Conservation (phyloP, 2,329 filamentous ascomycete genomes). For the Phyllosticta citribraziliensis region DNA sequence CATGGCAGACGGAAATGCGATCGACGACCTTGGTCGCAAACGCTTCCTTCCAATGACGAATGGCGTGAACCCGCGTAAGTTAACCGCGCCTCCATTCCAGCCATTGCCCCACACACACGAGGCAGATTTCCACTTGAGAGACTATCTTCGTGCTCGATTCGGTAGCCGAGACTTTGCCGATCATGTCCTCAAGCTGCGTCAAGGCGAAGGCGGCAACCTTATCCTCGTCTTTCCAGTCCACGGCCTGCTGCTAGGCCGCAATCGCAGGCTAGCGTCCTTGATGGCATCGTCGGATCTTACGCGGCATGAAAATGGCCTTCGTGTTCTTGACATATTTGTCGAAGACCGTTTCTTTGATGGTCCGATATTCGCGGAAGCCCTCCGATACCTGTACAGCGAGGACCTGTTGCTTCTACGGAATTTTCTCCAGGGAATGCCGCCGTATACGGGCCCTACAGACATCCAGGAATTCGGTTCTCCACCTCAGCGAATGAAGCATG, state of each 20-base stretch:
- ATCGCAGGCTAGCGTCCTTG: constrained; percentile 23
- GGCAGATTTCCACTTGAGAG: constrained; percentile 5
- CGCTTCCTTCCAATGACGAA: constrained; percentile 7
- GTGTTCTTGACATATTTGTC: constrained; percentile 4
- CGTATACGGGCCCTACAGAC: constrained; percentile 19
- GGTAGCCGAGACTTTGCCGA: constrained; percentile 28
- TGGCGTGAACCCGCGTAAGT: constrained; percentile 2
- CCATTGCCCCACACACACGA: not conserved
- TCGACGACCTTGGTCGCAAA: not conserved
- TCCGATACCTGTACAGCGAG: constrained; percentile 28
- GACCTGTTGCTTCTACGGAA: constrained; percentile 20
- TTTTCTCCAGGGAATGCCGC: constrained; percentile 22
- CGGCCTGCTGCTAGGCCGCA: constrained; percentile 25
- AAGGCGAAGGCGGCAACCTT: constrained; percentile 17
- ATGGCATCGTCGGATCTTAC: constrained; percentile 12
- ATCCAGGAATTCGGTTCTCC: constrained; percentile 20
- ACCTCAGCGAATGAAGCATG: constrained; percentile 25
- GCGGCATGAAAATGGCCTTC: constrained; percentile 2
- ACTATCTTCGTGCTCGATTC: constrained; percentile 25
- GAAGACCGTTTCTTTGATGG: constrained; percentile 8
- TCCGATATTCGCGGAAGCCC: constrained; percentile 20
- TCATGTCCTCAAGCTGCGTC: constrained; percentile 24
- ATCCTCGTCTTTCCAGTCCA: constrained; percentile 26
- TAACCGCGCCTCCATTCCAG: not conserved
- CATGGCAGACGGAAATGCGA: not conserved